phyloP scores from a whole-genome alignment of 495 filamentous ascomycete species.

The Tetracladium marchalianum region DNA sequence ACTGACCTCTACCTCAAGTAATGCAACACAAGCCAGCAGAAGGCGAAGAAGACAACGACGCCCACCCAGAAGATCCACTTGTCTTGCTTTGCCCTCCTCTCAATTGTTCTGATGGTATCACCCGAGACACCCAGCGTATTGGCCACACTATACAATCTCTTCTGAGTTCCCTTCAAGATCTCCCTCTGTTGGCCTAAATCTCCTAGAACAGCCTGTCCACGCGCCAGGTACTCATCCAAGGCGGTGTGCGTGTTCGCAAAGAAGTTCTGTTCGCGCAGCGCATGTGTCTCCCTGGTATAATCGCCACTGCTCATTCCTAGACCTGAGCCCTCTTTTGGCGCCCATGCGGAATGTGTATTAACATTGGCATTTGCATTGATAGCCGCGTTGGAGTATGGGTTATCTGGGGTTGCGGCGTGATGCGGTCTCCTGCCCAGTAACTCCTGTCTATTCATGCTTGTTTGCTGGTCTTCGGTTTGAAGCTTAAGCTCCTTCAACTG shows the following conservation, averaged over 20 bases:
- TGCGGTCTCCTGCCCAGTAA: conserved; percentile 87
- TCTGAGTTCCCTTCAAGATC: conserved; percentile 89
- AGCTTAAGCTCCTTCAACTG: conserved; percentile 69
- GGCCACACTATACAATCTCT: conserved; percentile 79
- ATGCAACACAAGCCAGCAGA: conserved; percentile 83
- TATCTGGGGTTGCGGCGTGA: conserved; percentile 80
- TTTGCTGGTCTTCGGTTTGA: conserved; percentile 63
- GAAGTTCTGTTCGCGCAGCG: conserved; percentile 86
- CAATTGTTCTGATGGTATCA: conserved; percentile 93
- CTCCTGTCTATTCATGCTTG: conserved; percentile 66
- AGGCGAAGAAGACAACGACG: conserved; percentile 79
- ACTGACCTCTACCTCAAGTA: conserved; percentile 52
- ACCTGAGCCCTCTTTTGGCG: conserved; percentile 7
- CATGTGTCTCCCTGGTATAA: conserved; percentile 64
- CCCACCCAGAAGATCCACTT: conserved; percentile 97
- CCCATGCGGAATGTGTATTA: conserved; percentile 20
- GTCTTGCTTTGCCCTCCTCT: conserved; percentile 83
- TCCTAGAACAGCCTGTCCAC: conserved; percentile 79
- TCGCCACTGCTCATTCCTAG: conserved; percentile 39
- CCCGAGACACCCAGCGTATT: conserved; percentile 91
- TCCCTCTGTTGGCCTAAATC: conserved; percentile 87
- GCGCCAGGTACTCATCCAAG: conserved; percentile 87
- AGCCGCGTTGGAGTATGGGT: conserved; percentile 69
- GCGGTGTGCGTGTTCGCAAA: conserved; percentile 65
- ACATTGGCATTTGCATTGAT: conserved; percentile 15